Evolutionary conservation across 768 basidiomycete species (phyloP), one percentile per base, ranked within the genome.

Genomic region (Pisolithus albus): DNA sequence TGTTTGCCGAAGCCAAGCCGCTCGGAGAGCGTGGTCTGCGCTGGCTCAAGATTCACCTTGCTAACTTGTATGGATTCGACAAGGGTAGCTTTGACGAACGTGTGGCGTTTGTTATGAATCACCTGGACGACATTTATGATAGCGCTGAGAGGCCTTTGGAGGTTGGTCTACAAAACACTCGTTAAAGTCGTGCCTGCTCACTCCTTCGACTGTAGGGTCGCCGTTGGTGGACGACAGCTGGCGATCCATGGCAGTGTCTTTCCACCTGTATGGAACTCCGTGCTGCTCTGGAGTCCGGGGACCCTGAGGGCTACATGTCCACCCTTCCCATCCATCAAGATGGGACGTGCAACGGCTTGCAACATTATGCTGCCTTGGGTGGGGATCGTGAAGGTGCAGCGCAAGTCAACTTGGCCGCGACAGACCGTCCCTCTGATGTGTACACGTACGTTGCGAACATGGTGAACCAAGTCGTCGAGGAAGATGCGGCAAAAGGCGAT

Each of bases 161-260:
- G 11, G 89, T 87, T 39, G 53, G 80, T 69, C 8, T 23, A 5
- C 15, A 54, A 23, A 45, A 46, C 42, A 9, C 46, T 32, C 9
- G 28, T n/a, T 53, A 16, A n/a, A 41, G 39, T 7, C 26, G 10
- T 44, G n/a, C 38, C 13, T 52, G 40, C 47, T 30, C 45, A 38
- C 28, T 45, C 59, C 34, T 57, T 36, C 43, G 39, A 19, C 15
- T 21, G 9, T 52, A 88, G 84, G 92, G 88, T 21, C 64, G 70
- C 6, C 74, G 79, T 46, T 98, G 94, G 95, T 99, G 95, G 95
- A 68, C 77, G 40, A 72, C 81, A 51, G 93, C 92, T 0, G 93
- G 95, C 63, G 93, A 98, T 62, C 94, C 94, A 7, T 98, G 95
- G 94, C 95, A 98, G 67, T 94, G 88, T 65, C 85, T 98, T 36